Conservation (phyloP, 176 grass and related monocot genomes). For the Triticum monococcum region DNA sequence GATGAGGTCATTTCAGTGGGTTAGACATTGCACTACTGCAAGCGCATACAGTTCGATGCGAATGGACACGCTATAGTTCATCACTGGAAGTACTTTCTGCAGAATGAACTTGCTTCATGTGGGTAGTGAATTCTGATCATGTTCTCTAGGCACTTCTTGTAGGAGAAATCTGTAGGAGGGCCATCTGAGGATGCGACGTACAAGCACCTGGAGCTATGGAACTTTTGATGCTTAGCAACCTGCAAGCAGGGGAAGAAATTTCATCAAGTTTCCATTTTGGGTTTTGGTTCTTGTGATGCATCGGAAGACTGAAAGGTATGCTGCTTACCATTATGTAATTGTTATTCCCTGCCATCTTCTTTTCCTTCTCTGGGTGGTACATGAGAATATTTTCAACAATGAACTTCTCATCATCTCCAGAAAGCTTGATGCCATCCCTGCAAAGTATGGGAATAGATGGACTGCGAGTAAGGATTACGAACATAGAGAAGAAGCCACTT, state of each 20-base stretch:
- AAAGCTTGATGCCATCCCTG: conserved; percentile 38
- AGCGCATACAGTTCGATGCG: not conserved
- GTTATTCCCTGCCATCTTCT: conserved; percentile 34
- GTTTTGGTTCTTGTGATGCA: not conserved
- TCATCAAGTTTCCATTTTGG: not conserved
- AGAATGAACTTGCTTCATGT: conserved; percentile 34
- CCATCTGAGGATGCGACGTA: conserved; percentile 30
- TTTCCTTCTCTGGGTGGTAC: conserved; percentile 58
- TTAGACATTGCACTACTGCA: conserved; percentile 1
- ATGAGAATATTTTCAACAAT: conserved; percentile 34
- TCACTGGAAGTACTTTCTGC: conserved; percentile 48
- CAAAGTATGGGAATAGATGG: not conserved
- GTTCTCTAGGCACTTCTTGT: conserved; percentile 59
- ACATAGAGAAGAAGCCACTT: conserved; percentile 4
- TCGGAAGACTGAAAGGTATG: not conserved
- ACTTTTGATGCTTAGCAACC: conserved; percentile 32
- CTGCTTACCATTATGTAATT: conserved; percentile 48
- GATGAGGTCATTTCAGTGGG: not conserved
- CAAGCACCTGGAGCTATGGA: conserved; percentile 45
- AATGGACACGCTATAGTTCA: conserved; percentile 1
- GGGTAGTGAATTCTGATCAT: conserved; percentile 40
- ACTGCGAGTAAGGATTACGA: not conserved
- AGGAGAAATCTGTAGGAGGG: conserved; percentile 45
- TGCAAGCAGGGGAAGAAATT: conserved; percentile 22
- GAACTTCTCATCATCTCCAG: conserved; percentile 27